Percentiles rank a stretch among this genome's conserved stretches.
phyloP scores from a whole-genome alignment of 352 stramenopile genomes.

The Peronospora belbahrii region DNA sequence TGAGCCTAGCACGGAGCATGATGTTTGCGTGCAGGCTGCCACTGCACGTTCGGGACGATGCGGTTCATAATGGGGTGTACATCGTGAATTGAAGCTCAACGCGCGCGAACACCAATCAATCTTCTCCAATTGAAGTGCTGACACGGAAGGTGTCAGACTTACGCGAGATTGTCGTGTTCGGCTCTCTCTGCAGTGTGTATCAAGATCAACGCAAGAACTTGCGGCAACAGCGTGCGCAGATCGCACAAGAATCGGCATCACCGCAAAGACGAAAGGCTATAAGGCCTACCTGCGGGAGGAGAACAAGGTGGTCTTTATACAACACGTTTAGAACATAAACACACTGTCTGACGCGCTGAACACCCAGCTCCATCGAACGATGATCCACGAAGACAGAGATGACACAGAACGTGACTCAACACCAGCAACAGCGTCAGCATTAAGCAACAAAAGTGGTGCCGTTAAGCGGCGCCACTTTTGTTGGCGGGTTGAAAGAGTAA shows the following conservation, averaged over 20 bases:
- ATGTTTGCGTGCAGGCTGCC: conserved; percentile 22
- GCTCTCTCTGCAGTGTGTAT: conserved; percentile 1
- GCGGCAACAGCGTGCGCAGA: neutral
- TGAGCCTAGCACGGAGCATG: conserved; percentile 27
- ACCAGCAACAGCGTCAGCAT: neutral
- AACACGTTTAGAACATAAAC: neutral
- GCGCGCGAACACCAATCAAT: neutral
- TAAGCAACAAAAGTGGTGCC: neutral
- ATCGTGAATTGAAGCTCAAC: conserved; percentile 22
- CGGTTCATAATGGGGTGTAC: conserved; percentile 19
- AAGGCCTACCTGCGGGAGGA: neutral
- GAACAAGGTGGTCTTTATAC: neutral
- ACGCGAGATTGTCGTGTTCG: conserved; percentile 4
- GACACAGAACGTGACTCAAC: neutral
- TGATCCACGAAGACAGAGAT: neutral
- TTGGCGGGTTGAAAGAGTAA: neutral
- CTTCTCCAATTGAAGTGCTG: conserved; percentile 4
- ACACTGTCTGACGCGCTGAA: neutral
- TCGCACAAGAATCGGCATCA: neutral
- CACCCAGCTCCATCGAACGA: neutral
- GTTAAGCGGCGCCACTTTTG: too few relatives aligned
- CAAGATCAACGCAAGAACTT: conserved; percentile 1
- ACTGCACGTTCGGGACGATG: conserved; percentile 19
- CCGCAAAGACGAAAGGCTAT: neutral
- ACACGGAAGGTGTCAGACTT: neutral